These are phyloP conservation scores for Colletotrichum spinosum DNA, from an alignment of 2,329 filamentous ascomycete genomes.

Conservation along the genomic window DNA sequence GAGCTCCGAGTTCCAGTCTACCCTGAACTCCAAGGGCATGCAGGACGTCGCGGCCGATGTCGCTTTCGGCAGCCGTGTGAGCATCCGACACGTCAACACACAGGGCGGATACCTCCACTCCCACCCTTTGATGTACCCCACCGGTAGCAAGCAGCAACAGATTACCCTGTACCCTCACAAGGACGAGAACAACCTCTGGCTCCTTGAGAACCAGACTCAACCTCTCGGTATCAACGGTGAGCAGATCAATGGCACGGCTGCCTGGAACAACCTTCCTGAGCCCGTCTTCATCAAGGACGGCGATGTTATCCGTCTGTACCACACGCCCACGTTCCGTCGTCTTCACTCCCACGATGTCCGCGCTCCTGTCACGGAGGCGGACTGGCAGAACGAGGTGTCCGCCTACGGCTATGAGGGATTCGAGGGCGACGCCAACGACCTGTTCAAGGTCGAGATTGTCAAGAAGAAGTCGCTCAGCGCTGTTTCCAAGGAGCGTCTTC, in stretches of 20 bases:
- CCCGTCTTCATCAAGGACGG: conserved; percentile 81
- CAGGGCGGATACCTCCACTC: conserved; percentile 98
- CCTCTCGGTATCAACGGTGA: conserved; percentile 82
- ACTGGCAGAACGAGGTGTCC: conserved; percentile 96
- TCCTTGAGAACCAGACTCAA: conserved; percentile 96
- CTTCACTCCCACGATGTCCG: conserved; percentile 97
- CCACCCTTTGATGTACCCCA: conserved; percentile 96
- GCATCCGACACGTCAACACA: conserved; percentile 93
- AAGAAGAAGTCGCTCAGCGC: conserved; percentile 86
- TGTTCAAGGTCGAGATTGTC: conserved; percentile 94
- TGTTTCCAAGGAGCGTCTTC: conserved; percentile 83
- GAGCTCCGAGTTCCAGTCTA: conserved; percentile 99
- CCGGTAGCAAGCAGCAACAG: conserved; percentile 97
- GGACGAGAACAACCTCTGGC: conserved; percentile 96
- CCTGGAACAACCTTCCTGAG: conserved; percentile 82
- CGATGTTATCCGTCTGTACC: conserved; percentile 84
- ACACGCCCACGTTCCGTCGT: conserved; percentile 84
- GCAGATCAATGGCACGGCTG: conserved; percentile 81
- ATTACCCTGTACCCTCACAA: conserved; percentile 99
- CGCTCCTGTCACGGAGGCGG: conserved; percentile 84
- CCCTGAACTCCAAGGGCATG: conserved; percentile 96
- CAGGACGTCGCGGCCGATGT: conserved; percentile 94
- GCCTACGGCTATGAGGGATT: conserved; percentile 98
- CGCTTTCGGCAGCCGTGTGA: conserved; percentile 86
- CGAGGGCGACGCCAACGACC: conserved; percentile 94